Conservation (phyloP, 331 rosid species). For the Prunus yedoensis region DNA sequence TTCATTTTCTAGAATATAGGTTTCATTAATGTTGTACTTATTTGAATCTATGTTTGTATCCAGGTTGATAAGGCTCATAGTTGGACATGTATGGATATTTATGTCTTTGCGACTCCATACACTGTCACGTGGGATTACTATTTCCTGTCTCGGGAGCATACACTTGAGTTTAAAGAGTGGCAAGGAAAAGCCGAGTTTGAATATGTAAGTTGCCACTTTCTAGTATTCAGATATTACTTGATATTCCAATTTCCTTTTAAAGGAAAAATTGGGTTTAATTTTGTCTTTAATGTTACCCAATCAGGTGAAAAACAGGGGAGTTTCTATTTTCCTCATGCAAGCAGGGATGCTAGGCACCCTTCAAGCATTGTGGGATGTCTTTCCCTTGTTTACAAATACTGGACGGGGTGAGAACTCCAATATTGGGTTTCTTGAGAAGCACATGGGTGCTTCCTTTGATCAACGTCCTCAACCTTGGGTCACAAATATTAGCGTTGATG, state of each 20-base stretch:
- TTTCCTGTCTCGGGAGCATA: conserved; percentile 80
- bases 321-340: conserved; percentile 91
- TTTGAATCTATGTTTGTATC: conserved; percentile 19
- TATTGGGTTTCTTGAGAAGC: conserved; percentile 68
- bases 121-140: conserved; percentile 90
- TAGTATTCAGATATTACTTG: conserved; percentile 6
- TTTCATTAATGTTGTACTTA: not conserved
- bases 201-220: conserved; percentile 59
- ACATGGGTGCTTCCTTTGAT: conserved; percentile 79
- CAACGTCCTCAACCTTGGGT: conserved; percentile 86
- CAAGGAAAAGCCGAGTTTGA: conserved; percentile 79
- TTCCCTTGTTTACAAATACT: conserved; percentile 82
- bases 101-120: conserved; percentile 84
- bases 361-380: conserved; percentile 79
- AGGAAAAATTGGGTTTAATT: conserved; percentile 7
- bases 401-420: conserved; percentile 92
- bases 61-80: conserved; percentile 83
- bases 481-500: conserved; percentile 65
- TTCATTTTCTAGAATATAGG: not conserved
- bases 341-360: conserved; percentile 93
- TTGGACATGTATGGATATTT: conserved; percentile 81
- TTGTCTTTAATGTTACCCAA: conserved; percentile 26
- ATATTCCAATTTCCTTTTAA: not conserved
- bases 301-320: conserved; percentile 81
- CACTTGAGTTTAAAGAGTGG: conserved; percentile 69